Base-by-base conservation (phyloP, 2,329 filamentous ascomycete species). In the Diaporthe helianthi region DNA sequence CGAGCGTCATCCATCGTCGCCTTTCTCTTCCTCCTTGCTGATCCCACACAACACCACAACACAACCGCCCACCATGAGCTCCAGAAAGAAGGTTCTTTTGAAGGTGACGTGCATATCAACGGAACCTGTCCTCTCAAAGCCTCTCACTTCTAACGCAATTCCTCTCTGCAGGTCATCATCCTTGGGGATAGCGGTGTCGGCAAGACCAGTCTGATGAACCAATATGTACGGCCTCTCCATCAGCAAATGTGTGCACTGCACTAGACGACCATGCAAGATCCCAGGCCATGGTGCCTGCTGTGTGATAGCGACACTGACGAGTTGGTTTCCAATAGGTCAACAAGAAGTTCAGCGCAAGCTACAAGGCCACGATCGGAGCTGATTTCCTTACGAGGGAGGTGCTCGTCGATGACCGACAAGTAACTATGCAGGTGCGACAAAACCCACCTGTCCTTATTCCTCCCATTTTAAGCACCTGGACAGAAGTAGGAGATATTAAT, bases 191-290 rank as follows among this genome's bases (percentile, higher is more conserved):
- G 95, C 82, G 96, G 96, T 84, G 96, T 99, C 72, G 96, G 96
- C 81, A 99, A 99, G 88, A 99, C 96, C 72, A 98, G 94, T 83
- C 90, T 99, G 89, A 99, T 99, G 96, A 99, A 99, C 85, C 96
- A 99, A 98, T 99, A 98, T 93, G 96, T 98, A 90, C 81, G 92
- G 58, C 19, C 24, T 76, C 69, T 58, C 69, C 72, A 72, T 61
- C 65, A 38, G 38, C 66, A 67, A 70, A 67, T 49, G 44, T 61
- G 44, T 61, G 44, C 22, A 33, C 44, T 36, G 52, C 51, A 63
- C 58, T 46, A 12, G n/a, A 44, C n/a, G 17, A 15, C 29, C 29
- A 46, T 63, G 41, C 58, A 63, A n/a, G 12, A 63, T 41, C n/a
- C 41, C 29, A 24, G 44, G 7, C 29, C 19, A 15, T 12, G 17